These are phyloP conservation scores for Russula lepida DNA, from an alignment of 768 basidiomycete genomes.

Conservation along the genomic window DNA sequence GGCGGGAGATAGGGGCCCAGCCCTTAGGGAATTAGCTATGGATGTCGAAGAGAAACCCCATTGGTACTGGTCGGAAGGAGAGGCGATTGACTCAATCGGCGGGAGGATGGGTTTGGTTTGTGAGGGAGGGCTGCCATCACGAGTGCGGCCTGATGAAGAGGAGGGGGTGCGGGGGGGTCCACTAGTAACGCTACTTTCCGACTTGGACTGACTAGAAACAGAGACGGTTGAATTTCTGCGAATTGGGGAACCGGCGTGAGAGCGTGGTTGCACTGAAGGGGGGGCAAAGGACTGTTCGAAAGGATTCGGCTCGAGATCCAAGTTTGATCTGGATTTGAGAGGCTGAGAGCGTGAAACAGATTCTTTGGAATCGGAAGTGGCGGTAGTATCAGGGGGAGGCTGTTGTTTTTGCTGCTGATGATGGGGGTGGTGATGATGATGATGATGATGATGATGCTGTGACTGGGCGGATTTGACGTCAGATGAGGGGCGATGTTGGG, in stretches of 20 bases:
- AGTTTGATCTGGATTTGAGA: conserved; percentile 44
- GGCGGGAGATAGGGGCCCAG: conserved; percentile 91
- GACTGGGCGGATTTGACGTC: conserved; percentile 18
- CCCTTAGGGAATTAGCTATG: conserved; percentile 70
- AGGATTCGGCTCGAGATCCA: conserved; percentile 80
- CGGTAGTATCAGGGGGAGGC: not conserved
- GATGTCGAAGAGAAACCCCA: conserved; percentile 57
- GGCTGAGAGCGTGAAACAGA: conserved; percentile 3
- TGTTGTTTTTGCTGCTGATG: conserved; percentile 2
- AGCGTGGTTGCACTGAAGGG: conserved; percentile 26
- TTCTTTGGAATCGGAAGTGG: not conserved
- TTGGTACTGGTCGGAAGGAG: conserved; percentile 48
- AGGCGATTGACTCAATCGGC: conserved; percentile 70
- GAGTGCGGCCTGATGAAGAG: conserved; percentile 19
- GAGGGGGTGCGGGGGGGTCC: conserved; percentile 21
- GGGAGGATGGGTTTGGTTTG: conserved; percentile 66
- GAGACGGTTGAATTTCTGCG: conserved; percentile 27
- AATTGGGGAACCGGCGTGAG: conserved; percentile 30
- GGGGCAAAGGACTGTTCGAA: conserved; percentile 90
- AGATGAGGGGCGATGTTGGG: conserved; percentile 26
- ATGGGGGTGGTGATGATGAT: conserved; percentile 3
- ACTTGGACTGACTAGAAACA: conserved; percentile 22
- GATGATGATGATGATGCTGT: conserved; percentile 10
- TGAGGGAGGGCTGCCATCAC: conserved; percentile 27
- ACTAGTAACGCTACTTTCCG: conserved; percentile 23